Conservation (phyloP, 2,329 filamentous ascomycete genomes). For the Ophiocordyceps unilateralis region DNA sequence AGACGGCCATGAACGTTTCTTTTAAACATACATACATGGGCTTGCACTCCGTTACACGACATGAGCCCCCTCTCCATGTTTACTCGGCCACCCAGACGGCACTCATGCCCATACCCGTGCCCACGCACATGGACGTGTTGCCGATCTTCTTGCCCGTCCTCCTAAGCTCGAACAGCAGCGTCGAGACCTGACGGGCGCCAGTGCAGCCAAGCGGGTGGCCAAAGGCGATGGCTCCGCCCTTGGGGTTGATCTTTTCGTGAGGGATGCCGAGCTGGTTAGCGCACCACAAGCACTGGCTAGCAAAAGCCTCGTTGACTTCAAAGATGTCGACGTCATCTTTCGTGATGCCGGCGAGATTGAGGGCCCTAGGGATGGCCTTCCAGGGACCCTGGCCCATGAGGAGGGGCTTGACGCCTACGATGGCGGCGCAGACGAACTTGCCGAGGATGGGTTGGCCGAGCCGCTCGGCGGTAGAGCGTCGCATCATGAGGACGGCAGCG, state of each 20-base stretch:
- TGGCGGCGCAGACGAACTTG: conserved; percentile 73
- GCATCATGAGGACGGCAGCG: conserved; percentile 90
- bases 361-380: conserved; percentile 85
- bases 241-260: conserved; percentile 82
- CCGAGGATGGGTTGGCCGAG: conserved; percentile 80
- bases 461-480: conserved; percentile 72
- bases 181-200: conserved; percentile 83
- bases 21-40: not conserved
- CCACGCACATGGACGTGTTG: conserved; percentile 90
- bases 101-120: conserved; percentile 96
- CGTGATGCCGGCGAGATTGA: conserved; percentile 70
- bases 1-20: too few species aligned
- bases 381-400: conserved; percentile 95
- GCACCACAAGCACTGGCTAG: conserved; percentile 87
- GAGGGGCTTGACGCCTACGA: conserved; percentile 79
- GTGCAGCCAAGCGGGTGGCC: conserved; percentile 92
- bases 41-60: not conserved
- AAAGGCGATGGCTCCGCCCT: conserved; percentile 91
- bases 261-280: conserved; percentile 74
- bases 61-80: not conserved
- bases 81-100: conserved; percentile 93
- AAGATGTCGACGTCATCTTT: conserved; percentile 91
- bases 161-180: conserved; percentile 76
- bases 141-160: conserved; percentile 73
- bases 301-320: conserved; percentile 99